Base-by-base conservation (phyloP, 441 rosid species). In the Arabidopsis hybrid region DNA sequence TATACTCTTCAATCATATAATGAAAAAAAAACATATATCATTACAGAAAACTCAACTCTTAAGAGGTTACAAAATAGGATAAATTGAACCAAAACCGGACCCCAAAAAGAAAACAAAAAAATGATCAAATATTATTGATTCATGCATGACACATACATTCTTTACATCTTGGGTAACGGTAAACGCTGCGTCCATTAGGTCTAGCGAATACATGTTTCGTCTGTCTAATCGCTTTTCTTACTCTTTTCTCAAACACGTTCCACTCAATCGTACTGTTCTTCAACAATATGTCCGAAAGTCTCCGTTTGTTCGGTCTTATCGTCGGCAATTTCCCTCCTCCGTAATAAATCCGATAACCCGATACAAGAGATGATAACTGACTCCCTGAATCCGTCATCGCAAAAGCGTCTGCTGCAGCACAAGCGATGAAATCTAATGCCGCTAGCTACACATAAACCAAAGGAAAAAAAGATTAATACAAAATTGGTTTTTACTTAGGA, bases 331-430 rank as follows among this genome's bases (percentile, higher is more conserved):
- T 86, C 59, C 99, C 98, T 16, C 89, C 95, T 8, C 99, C 97
- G 40, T 84, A 89, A 78, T 93, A 91, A 60, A 89, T 91, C 65
- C 97, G 83, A 72, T 85, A 90, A 14, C 99, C 98, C 29, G 99
- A 90, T 3, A 96, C 95, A 77, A 91, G 74, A 57, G 99, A 93
- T 26, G 98, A 93, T 45, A 96, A 67, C 65, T 86, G 99, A 76
- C 99, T 96, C 43, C 99, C 98, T 0, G 97, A 90, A 81, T 93
- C 99, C 2, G 99, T 91, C 99, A 96, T 91, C 26, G 98, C 96
- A 83, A 96, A 96, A 36, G 96, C 98, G 74, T 90, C 87, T 0
- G 98, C 77, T 16, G 96, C 88, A 1, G 90, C 83, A 83, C 98
- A 93, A 5, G 81, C 91, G 5, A 96, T 90, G 83, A 90, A 96